Evolutionary conservation across 305 asterid species (phyloP), one percentile per base, ranked within the genome.

Genomic region (Solanum hybrid): DNA sequence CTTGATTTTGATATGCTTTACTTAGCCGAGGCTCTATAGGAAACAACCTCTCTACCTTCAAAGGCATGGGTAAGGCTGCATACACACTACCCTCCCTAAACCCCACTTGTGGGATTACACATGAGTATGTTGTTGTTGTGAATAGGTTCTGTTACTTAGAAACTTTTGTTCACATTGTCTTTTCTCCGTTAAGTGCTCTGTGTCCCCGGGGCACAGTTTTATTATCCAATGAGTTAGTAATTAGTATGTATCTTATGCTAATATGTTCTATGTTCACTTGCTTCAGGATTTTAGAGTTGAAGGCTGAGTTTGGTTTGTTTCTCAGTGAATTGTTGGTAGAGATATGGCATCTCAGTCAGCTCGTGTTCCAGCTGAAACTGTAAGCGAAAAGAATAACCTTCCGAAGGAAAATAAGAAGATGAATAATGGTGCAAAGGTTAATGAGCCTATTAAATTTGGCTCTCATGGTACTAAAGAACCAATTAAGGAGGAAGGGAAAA

Each of bases 311-410:
- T 34, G n/a, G 26, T 57, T 75, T 86, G 85, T 26, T 26, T 61
- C 84, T 61, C 32, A 26, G 32, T 80, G 91, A 83, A 77, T 89
- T 90, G 96, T 93, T 93, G 95, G 93, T 90, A 93, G 92, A 90
- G 97, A 93, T 84, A 94, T 91, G 39, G 95, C 94, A 61, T 91
- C 97, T 75, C 93, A 93, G 68, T 31, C 91, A 91, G 91, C 93
- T 38, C 88, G 76, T 86, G 87, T 89, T 38, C 70, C 91, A 20
- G 90, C 79, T 92, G 97, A 94, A 91, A 90, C 90, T 80, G 94
- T 90, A 90, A 92, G 86, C 88, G 97, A 93, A 88, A 90, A 90
- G 41, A 90, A 91, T 13, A 29, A 88, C 83, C 73, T 93, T 13
- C 87, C 88, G 61, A 89, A 89, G 82, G 97, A 94, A 80, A 94